Base-by-base conservation (phyloP, 306 rosid genomes). In the Sindora glabra region DNA sequence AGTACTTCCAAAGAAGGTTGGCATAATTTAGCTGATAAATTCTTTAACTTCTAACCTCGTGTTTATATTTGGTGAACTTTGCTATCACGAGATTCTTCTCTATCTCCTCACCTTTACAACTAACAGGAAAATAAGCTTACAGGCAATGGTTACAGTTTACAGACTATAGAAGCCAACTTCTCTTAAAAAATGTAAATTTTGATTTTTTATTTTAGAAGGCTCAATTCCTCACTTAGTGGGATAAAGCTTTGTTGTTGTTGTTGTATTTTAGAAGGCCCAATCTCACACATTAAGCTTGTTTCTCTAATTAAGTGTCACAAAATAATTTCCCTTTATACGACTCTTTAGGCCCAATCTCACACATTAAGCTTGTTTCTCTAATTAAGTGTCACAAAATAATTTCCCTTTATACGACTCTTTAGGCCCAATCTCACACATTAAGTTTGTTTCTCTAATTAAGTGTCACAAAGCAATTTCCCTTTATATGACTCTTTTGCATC, bases 151-250 rank as follows among this genome's bases (percentile, higher is more conserved):
- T n/a, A n/a, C n/a, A n/a, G n/a, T 36, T 24, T 22, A 37, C 48
- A 33, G 26, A 36, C 68, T n/a, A 36, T n/a, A 48, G 38, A 48
- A 48, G 58, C 48, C 37, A 23, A n/a, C n/a, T n/a, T n/a, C 58
- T 48, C 41, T 41, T 27, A 37, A 23, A 48, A 18, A 62, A 48
- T 6, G n/a, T 2, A 37, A 47, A 48, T 57, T 17, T 34, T 10
- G 4, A 10, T 37, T 18, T 25, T 14, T 29, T 37, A 37, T 23
- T 49, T 8, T 29, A 9, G 14, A 63, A 49, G n/a, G 1, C 12
- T 39, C 36, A n/a, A n/a, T n/a, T n/a, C n/a, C n/a, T n/a, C n/a
- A n/a, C n/a, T n/a, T n/a, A n/a, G n/a, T n/a, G n/a, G n/a, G n/a
- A n/a, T n/a, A n/a, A n/a, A n/a, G n/a, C n/a, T n/a, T n/a, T n/a